Evolutionary conservation across 1,284 basidiomycete species (phyloP), one percentile per base, ranked within the genome.

Genomic region (Cryptococcus sp.): DNA sequence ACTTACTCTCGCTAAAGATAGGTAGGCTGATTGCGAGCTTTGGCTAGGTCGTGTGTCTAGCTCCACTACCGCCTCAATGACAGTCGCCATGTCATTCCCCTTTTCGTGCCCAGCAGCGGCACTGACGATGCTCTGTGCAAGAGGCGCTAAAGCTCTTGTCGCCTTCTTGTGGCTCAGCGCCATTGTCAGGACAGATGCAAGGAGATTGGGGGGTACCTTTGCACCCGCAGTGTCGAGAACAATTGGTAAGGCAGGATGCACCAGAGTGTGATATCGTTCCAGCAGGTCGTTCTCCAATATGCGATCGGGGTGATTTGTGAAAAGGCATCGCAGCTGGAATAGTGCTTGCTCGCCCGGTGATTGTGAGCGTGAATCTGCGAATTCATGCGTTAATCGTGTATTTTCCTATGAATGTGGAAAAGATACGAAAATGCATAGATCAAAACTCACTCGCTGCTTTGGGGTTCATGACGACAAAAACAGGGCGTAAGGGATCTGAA

Each of bases 1-100:
- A 52, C 64, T 55, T 44, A 68, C 67, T 59, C 64, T 65, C 3
- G 67, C 66, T 17, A 71, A 61, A 16, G 64, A 41, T 3, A 65
- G 37, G 25, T 62, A 71, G 38, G 50, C 56, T 8, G 39, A 53
- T 22, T 54, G 51, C 55, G 58, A 63, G 38, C 50, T 58, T 19
- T 46, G 44, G 15, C 46, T 46, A 22, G 57, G 58, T n/a, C 60
- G 39, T 20, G 62, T 47, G 3, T 59, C 65, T 22, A 67, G 47
- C 38, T 57, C 54, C 52, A 67, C 38, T 10, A 67, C 54, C 26
- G 55, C 54, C 13, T 49, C 44, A 3, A 54, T 53, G 10, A 67
- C 65, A 7, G 48, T 51, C 7, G 52, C 52, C 34, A 67, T 52
- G 41, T 59, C 65, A 37, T 57, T 47, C 22, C 61, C 60, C 16